Evolutionary conservation across 2,329 filamentous ascomycete species (phyloP).

Genomic region (Microsporum audouinii): DNA sequence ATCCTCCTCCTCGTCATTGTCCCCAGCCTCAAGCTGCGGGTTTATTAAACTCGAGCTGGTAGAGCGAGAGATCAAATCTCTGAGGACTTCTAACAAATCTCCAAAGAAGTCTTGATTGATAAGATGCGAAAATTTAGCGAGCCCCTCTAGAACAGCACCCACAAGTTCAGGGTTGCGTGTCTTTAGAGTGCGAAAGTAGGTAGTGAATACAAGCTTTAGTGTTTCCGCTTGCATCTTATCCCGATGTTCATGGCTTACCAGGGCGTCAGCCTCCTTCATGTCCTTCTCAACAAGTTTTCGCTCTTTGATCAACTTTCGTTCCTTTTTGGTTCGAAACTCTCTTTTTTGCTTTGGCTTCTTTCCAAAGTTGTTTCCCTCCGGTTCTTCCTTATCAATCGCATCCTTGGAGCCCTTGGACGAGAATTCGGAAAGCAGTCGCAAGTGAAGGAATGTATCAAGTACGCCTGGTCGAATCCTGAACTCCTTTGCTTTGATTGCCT

Average conservation of each 20-base stretch:
- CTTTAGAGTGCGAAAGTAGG: slow-evolving; percentile 91
- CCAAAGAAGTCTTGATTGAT: slow-evolving; percentile 99
- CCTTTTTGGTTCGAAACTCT: slow-evolving; percentile 79
- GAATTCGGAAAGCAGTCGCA: slow-evolving; percentile 81
- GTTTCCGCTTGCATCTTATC: slow-evolving; percentile 94
- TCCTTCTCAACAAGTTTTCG: slow-evolving; percentile 83
- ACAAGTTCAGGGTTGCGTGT: slow-evolving; percentile 69
- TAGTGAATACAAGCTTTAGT: slow-evolving; percentile 86
- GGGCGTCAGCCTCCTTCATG: slow-evolving; percentile 81
- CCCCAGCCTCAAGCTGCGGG: slow-evolving; percentile 32
- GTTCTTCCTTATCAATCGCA: slow-evolving; percentile 51
- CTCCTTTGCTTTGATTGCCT: slow-evolving; percentile 87
- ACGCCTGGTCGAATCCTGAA: slow-evolving; percentile 76
- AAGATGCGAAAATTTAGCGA: slow-evolving; percentile 86
- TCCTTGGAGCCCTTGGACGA: slow-evolving; percentile 71
- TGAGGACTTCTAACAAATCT: slow-evolving; percentile 84
- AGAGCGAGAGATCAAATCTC: slow-evolving; percentile 69
- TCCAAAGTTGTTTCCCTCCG: slow-evolving; percentile 34
- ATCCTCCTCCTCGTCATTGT: slow-evolving; percentile 40
- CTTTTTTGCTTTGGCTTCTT: slow-evolving; percentile 63
- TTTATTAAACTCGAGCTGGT: slow-evolving; percentile 35
- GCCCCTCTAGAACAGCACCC: slow-evolving; percentile 90
- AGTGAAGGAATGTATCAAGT: slow-evolving; percentile 78
- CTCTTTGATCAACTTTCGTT: slow-evolving; percentile 73
- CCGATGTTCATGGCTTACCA: slow-evolving; percentile 81